phyloP scores from a whole-genome alignment of 2,329 filamentous ascomycete genomes.

The Polychaeton citri region DNA sequence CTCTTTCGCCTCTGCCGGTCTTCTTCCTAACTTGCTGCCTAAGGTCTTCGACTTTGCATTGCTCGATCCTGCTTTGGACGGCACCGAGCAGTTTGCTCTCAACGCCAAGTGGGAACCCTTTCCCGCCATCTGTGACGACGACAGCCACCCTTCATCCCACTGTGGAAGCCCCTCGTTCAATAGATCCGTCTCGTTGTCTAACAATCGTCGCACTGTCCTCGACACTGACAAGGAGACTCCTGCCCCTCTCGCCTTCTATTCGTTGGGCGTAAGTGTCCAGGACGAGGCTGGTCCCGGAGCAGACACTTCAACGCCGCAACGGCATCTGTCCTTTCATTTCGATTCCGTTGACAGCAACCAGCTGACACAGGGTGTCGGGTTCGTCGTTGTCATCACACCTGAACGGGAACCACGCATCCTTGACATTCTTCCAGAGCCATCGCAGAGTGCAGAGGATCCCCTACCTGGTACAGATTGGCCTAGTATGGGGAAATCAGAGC shows the following conservation, averaged over 20 bases:
- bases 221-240: not conserved
- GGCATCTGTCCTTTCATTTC: not conserved
- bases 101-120: not conserved
- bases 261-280: not conserved
- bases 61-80: not conserved
- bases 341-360: not conserved
- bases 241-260: not conserved
- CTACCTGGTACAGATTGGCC: not conserved
- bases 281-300: not conserved
- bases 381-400: not conserved
- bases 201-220: not conserved
- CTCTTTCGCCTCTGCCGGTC: slow-evolving; percentile 1
- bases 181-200: not conserved
- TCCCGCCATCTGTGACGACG: not conserved
- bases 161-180: not conserved
- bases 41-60: slow-evolving; percentile 4
- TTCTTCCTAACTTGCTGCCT: slow-evolving; percentile 1
- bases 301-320: not conserved
- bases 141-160: not conserved
- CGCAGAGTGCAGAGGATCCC: not conserved
- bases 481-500: not conserved
- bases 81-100: not conserved
- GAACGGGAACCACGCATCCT: not conserved
- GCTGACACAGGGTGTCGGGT: not conserved
- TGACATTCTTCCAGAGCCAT: not conserved